Evolutionary conservation across 352 stramenopile genomes (phyloP).

Genomic region (Globisporangium polare): DNA sequence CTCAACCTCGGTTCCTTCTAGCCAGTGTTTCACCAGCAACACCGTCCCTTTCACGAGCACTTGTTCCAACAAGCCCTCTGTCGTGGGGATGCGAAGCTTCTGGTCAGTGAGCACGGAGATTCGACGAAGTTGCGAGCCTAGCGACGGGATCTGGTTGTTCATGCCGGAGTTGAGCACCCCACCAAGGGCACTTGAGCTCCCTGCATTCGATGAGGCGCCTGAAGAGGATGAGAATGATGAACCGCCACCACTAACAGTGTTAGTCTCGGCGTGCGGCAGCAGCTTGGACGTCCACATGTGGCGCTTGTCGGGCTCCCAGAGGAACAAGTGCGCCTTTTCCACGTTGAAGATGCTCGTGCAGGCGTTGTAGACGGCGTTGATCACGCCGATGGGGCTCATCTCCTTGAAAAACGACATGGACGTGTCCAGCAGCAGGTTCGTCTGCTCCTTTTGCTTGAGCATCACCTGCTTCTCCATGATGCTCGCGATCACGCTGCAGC

Average conservation of each 20-base stretch:
- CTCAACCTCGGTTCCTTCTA: conserved; percentile 20
- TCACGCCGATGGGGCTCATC: conserved; percentile 71
- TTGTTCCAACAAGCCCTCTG: conserved; percentile 55
- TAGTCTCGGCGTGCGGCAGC: conserved; percentile 22
- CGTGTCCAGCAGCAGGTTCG: conserved; percentile 53
- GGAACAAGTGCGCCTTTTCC: conserved; percentile 58
- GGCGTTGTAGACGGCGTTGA: conserved; percentile 80
- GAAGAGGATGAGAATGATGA: not conserved
- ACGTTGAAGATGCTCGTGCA: conserved; percentile 60
- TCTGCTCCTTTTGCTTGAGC: conserved; percentile 64
- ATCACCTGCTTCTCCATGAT: conserved; percentile 70
- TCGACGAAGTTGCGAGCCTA: conserved; percentile 36
- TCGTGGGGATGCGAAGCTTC: conserved; percentile 41
- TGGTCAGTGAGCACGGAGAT: conserved; percentile 64
- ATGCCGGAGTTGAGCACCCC: not conserved
- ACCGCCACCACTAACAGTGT: conserved; percentile 5
- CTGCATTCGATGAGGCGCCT: not conserved
- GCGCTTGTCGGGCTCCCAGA: conserved; percentile 47
- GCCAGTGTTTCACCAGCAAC: conserved; percentile 53
- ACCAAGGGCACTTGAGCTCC: conserved; percentile 1
- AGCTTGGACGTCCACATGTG: conserved; percentile 77
- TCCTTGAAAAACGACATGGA: conserved; percentile 82
- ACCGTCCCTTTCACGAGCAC: conserved; percentile 41
- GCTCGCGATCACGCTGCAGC: conserved; percentile 57
- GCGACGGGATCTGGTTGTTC: conserved; percentile 27